phyloP scores from a whole-genome alignment of 2,329 filamentous ascomycete genomes.

The Pseudovirgaria hyperparasitica region DNA sequence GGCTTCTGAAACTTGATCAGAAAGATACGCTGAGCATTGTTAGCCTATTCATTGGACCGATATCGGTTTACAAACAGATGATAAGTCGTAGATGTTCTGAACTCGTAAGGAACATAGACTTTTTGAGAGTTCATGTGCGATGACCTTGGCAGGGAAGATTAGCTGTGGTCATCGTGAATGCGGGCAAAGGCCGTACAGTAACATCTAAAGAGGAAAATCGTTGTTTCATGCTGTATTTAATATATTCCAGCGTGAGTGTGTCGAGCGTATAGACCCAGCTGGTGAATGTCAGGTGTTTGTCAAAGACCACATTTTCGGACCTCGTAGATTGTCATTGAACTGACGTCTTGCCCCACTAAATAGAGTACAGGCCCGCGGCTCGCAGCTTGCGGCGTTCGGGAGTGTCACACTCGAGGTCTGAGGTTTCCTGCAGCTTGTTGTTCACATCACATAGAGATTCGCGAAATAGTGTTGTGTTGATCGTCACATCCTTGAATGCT shows the following conservation, averaged over 20 bases:
- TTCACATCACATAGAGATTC: no score
- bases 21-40: slow-evolving; percentile 58
- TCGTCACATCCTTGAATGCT: no score
- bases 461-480: no score
- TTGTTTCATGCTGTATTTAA: slow-evolving; percentile 51
- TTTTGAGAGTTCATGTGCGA: slow-evolving; percentile 79
- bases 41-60: slow-evolving; percentile 2
- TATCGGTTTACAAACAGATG: slow-evolving; percentile 41
- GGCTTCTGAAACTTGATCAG: slow-evolving; percentile 91
- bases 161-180: background rate
- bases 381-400: no score
- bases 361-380: no score
- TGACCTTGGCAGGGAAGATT: slow-evolving; percentile 49
- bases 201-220: slow-evolving; percentile 69
- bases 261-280: no score
- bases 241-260: background rate
- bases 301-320: no score
- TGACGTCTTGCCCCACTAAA: no score
- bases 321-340: no score
- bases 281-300: no score
- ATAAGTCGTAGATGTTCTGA: slow-evolving; percentile 91
- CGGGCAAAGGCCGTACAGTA: slow-evolving; percentile 15
- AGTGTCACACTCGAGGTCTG: no score
- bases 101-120: slow-evolving; percentile 67
- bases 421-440: no score